Conservation (phyloP, 139 green algal genomes). For the Pleodorina starrii region DNA sequence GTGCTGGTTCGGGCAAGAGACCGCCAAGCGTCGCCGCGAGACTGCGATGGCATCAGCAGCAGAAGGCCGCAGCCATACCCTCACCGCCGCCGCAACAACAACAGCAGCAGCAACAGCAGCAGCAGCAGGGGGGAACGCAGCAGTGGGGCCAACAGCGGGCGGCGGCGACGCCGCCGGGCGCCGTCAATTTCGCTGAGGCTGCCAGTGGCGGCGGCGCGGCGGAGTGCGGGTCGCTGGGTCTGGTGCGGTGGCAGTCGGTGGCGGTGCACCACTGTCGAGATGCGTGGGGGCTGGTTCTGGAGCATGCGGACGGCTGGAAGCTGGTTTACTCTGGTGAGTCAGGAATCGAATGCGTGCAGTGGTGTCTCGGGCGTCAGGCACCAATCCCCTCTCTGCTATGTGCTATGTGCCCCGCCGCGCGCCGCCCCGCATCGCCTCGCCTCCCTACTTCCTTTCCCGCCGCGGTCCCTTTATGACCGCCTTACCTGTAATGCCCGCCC, state of each 20-base stretch:
- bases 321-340: slow-evolving; percentile 83
- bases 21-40: background rate
- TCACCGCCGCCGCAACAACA: no score
- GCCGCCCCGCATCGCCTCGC: no score
- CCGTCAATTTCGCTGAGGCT: background rate
- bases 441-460: no score
- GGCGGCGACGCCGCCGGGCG: no score
- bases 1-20: background rate
- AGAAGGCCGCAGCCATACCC: no score
- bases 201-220: background rate
- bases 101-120: slow-evolving; percentile 35
- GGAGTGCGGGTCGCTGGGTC: slow-evolving; percentile 37
- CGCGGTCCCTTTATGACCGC: no score
- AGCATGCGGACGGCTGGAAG: slow-evolving; percentile 77
- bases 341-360: background rate
- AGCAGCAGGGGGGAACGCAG: slow-evolving; percentile 4
- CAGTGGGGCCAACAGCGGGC: background rate
- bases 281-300: slow-evolving; percentile 78
- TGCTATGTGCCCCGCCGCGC: no score
- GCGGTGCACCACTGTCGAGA: slow-evolving; percentile 83
- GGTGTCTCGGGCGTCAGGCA: background rate
- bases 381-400: no score
- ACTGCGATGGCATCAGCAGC: slow-evolving; percentile 15
- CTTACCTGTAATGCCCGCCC: no score
- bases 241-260: slow-evolving; percentile 62